Evolutionary conservation across 1,284 basidiomycete genomes (phyloP).

Genomic region (Ustilago curta): DNA sequence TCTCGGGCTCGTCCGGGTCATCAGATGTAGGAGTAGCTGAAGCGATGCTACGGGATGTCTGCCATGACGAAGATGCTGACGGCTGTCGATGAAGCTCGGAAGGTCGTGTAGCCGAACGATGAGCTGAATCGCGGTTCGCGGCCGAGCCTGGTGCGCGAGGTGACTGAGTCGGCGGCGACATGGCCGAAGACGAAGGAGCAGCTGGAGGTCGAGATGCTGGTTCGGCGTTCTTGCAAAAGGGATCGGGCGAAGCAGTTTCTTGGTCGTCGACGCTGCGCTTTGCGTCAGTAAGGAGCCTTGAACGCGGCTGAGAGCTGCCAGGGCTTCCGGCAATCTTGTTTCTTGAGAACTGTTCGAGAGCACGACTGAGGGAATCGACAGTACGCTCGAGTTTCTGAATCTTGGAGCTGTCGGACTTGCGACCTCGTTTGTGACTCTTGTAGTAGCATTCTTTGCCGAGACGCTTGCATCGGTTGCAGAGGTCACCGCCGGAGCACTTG

Average conservation of each 20-base stretch:
- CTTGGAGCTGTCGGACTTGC: constrained; percentile 56
- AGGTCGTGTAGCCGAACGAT: constrained; percentile 1
- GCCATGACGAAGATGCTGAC: constrained; percentile 30
- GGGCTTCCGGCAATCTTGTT: constrained; percentile 27
- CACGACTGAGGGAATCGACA: constrained; percentile 48
- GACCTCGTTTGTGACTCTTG: constrained; percentile 52
- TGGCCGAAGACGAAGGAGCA: constrained; percentile 21
- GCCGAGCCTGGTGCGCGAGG: constrained; percentile 6
- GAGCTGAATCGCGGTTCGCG: constrained; percentile 12
- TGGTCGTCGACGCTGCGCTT: constrained; percentile 16
- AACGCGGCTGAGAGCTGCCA: constrained; percentile 3
- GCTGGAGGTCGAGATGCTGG: constrained; percentile 6
- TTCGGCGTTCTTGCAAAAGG: constrained; percentile 14
- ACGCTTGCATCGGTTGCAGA: constrained; percentile 47
- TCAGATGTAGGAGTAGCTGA: constrained; percentile 42
- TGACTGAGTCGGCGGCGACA: constrained; percentile 39
- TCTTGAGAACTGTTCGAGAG: constrained; percentile 43
- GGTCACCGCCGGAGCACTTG: constrained; percentile 49
- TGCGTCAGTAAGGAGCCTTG: constrained; percentile 6
- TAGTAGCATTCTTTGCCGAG: constrained; percentile 46
- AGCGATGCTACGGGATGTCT: constrained; percentile 32
- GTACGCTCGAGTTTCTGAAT: constrained; percentile 51
- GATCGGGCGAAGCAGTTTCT: constrained; percentile 17
- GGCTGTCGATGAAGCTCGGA: constrained; percentile 26
- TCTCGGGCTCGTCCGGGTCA: constrained; percentile 51